Evolutionary conservation across 768 basidiomycete genomes (phyloP).

Genomic region (Piloderma croceum): DNA sequence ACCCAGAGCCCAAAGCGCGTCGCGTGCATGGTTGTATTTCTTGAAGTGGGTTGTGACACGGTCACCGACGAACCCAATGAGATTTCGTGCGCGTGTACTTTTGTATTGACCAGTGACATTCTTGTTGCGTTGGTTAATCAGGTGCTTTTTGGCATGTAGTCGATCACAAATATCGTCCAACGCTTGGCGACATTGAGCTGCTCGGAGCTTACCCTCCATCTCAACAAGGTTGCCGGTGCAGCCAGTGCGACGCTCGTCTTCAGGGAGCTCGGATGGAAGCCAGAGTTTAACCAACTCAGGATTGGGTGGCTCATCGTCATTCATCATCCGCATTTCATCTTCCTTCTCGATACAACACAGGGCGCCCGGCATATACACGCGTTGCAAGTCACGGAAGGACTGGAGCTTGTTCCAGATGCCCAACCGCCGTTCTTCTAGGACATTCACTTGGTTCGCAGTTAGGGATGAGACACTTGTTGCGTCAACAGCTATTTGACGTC

Average conservation of each 20-base stretch:
- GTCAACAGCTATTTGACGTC: no score
- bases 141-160: conserved; percentile 17
- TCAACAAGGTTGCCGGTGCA: conserved; percentile 11
- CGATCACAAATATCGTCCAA: conserved; percentile 14
- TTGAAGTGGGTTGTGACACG: no score
- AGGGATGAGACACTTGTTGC: not conserved
- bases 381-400: conserved; percentile 7
- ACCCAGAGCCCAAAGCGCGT: no score
- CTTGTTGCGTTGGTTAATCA: conserved; percentile 16
- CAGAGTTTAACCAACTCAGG: conserved; percentile 6
- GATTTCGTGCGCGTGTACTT: conserved; percentile 24
- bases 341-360: not conserved
- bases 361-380: conserved; percentile 9
- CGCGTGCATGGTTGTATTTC: no score
- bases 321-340: no score
- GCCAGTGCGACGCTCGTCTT: not conserved
- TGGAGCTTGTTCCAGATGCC: conserved; percentile 5
- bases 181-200: conserved; percentile 13
- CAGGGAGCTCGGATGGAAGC: conserved; percentile 16
- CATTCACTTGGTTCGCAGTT: not conserved
- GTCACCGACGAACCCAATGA: no score
- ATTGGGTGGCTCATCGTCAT: no score
- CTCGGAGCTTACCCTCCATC: conserved; percentile 17
- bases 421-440: conserved; percentile 6
- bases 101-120: conserved; percentile 17